Conservation (phyloP, 768 basidiomycete species). For the Lactarius sp. region DNA sequence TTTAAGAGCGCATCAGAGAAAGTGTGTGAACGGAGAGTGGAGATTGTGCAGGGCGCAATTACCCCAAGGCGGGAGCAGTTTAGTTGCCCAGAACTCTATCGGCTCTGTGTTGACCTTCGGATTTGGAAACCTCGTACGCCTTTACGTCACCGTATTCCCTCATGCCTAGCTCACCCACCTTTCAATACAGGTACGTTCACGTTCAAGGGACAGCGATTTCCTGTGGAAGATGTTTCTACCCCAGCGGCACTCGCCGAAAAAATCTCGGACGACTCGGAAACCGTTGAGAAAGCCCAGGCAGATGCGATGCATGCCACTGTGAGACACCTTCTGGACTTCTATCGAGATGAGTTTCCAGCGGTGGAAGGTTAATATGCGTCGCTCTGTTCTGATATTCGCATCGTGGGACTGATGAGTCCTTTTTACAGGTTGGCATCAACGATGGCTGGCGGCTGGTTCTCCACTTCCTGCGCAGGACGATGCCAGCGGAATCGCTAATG, state of each 20-base stretch:
- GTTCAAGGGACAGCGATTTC: slow-evolving; percentile 9
- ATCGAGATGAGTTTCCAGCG: slow-evolving; percentile 12
- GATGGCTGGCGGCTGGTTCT: slow-evolving; percentile 13
- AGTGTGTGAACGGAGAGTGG: slow-evolving; percentile 6
- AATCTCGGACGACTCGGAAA: background rate
- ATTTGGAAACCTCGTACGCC: slow-evolving; percentile 18
- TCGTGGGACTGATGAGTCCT: background rate
- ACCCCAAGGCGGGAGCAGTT: slow-evolving; percentile 14
- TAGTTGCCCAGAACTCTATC: slow-evolving; percentile 15
- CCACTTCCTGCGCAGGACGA: slow-evolving; percentile 8
- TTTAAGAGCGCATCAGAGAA: slow-evolving; percentile 13
- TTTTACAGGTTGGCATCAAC: slow-evolving; percentile 9
- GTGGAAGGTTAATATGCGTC: slow-evolving; percentile 8
- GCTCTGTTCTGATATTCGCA: background rate
- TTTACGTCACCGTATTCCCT: background rate
- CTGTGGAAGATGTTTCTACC: slow-evolving; percentile 13
- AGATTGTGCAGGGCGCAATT: slow-evolving; percentile 9
- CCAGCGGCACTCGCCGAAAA: slow-evolving; percentile 10
- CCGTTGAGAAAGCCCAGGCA: background rate
- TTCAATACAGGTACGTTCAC: slow-evolving; percentile 4
- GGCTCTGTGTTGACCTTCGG: slow-evolving; percentile 9
- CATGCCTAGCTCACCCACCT: background rate
- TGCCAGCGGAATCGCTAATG: too few relatives aligned
- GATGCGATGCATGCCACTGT: slow-evolving; percentile 13
- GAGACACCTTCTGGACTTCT: slow-evolving; percentile 13